A percentile compares a stretch with the other conserved stretches of the same genome.
Conservation (phyloP, 2,329 filamentous ascomycete genomes). For the Paecilomyces fulvus region DNA sequence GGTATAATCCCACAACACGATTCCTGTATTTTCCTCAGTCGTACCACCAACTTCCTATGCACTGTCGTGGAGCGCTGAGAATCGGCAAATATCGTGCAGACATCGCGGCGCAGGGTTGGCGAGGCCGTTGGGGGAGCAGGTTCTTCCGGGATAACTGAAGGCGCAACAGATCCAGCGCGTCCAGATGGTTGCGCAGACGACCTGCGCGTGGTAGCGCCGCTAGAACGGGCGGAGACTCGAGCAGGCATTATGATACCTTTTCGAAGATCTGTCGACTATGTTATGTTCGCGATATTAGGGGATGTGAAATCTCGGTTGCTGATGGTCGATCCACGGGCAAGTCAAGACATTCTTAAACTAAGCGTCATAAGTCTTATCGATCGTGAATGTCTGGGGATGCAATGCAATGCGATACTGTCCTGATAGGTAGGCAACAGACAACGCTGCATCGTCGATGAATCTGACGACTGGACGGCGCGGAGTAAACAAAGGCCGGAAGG, state of each 20-base stretch:
- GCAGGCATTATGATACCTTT: constrained; percentile 25
- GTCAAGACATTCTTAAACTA: neutral
- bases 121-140: constrained; percentile 27
- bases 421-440: neutral
- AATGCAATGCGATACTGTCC: neutral
- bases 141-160: constrained; percentile 56
- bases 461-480: constrained; percentile 3
- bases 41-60: constrained; percentile 82
- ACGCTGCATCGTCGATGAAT: constrained; percentile 2
- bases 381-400: neutral
- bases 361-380: constrained; percentile 6
- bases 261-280: constrained; percentile 1
- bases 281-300: neutral
- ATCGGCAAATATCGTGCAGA: constrained; percentile 66
- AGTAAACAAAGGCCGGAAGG: constrained; percentile 34
- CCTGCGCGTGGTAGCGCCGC: constrained; percentile 28
- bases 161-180: constrained; percentile 57
- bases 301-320: neutral
- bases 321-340: neutral
- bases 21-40: constrained; percentile 83
- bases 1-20: constrained; percentile 57
- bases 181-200: constrained; percentile 59
- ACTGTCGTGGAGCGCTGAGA: constrained; percentile 84
- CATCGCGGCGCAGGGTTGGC: constrained; percentile 59
- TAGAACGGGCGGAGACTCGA: constrained; percentile 32